Conservation (phyloP, 208 protist species). For the Lotmaria passim region DNA sequence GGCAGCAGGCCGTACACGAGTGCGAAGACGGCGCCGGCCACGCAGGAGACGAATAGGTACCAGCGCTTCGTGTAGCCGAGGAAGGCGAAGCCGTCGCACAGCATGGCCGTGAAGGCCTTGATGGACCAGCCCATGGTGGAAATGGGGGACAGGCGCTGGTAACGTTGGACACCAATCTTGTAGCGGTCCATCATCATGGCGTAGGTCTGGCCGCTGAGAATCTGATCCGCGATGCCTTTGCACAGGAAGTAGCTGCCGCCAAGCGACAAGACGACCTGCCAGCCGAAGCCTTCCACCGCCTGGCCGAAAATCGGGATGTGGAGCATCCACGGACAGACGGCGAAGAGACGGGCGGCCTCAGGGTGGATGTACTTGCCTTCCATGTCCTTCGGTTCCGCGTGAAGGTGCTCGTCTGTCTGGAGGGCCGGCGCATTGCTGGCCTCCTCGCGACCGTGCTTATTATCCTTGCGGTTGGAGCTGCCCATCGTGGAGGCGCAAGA, state of each 20-base stretch:
- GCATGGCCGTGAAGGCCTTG: constrained; percentile 64
- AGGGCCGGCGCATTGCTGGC: neutral
- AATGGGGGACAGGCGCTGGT: constrained; percentile 58
- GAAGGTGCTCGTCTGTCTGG: neutral
- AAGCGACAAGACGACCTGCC: constrained; percentile 36
- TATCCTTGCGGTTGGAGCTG: neutral
- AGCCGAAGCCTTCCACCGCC: constrained; percentile 48
- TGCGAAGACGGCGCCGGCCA: constrained; percentile 45
- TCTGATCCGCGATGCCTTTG: constrained; percentile 63
- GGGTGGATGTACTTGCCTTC: constrained; percentile 44
- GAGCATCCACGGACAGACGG: constrained; percentile 27
- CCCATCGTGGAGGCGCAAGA: neutral
- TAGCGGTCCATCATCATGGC: constrained; percentile 61
- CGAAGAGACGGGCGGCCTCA: constrained; percentile 38
- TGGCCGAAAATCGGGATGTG: constrained; percentile 55
- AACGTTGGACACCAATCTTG: constrained; percentile 38
- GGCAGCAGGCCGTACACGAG: constrained; percentile 58
- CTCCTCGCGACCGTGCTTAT: neutral
- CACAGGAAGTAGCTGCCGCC: constrained; percentile 53
- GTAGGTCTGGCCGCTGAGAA: constrained; percentile 36
- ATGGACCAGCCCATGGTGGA: constrained; percentile 62
- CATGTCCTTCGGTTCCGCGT: constrained; percentile 14
- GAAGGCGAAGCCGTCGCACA: constrained; percentile 69
- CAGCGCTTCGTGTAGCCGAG: constrained; percentile 81
- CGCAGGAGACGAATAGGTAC: constrained; percentile 58